A percentile compares a stretch with the other conserved stretches of the same genome.
Evolutionary conservation across 768 basidiomycete genomes (phyloP).

Genomic region (Auricularia sp.): DNA sequence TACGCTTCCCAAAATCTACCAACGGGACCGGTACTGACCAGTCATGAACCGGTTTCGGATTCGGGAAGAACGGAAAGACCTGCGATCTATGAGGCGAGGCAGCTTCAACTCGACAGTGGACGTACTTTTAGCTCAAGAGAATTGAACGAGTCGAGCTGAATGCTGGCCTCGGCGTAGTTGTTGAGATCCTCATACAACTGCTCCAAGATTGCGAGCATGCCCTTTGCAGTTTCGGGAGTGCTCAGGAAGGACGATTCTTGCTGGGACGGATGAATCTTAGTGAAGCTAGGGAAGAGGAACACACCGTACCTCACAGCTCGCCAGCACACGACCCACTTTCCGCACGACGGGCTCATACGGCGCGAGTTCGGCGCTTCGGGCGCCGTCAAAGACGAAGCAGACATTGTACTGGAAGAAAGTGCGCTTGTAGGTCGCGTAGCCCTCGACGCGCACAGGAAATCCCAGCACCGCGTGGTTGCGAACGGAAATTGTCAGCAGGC

Average conservation of each 20-base stretch:
- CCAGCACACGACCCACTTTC: constrained; percentile 85
- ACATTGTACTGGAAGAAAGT: constrained; percentile 91
- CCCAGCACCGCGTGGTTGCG: constrained; percentile 80
- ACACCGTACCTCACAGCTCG: constrained; percentile 70
- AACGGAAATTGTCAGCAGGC: constrained; percentile 80
- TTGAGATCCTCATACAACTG: constrained; percentile 96
- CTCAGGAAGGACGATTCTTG: constrained; percentile 88
- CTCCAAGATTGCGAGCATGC: constrained; percentile 78
- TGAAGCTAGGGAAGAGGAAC: neutral
- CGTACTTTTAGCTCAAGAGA: constrained; percentile 74
- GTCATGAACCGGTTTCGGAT: constrained; percentile 79
- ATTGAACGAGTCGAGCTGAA: constrained; percentile 74
- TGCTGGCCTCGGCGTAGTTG: constrained; percentile 93
- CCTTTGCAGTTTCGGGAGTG: constrained; percentile 45
- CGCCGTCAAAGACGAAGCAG: constrained; percentile 83
- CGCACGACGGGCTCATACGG: constrained; percentile 94
- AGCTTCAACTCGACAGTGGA: neutral
- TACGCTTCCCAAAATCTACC: constrained; percentile 68
- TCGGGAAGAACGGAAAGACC: constrained; percentile 94
- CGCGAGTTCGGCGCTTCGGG: constrained; percentile 74
- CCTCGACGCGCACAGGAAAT: constrained; percentile 68
- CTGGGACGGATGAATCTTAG: constrained; percentile 28
- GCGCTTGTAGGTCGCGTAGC: constrained; percentile 60
- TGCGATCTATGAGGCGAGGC: neutral
- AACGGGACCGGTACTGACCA: constrained; percentile 95